Conservation (phyloP, 306 rosid species). For the Acacia acuminata region DNA sequence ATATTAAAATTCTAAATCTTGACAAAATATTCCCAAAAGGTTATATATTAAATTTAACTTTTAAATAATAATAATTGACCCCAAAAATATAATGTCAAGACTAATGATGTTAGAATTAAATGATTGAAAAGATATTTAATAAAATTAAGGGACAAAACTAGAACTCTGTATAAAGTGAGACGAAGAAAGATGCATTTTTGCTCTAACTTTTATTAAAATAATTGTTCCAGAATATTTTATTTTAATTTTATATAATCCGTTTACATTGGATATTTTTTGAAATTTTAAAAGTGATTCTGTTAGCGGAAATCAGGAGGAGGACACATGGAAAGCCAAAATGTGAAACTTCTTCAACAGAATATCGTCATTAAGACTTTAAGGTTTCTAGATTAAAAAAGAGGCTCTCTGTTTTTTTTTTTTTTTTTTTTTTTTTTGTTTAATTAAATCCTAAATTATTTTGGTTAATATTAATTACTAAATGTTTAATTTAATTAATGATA, state of each 20-base stretch:
- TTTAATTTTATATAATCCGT: background rate
- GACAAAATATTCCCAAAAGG: too few relatives aligned
- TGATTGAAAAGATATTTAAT: too few relatives aligned
- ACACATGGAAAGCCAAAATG: background rate
- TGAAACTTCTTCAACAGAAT: background rate
- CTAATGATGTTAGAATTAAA: too few relatives aligned
- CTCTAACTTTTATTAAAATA: background rate
- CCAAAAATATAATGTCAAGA: too few relatives aligned
- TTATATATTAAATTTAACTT: too few relatives aligned
- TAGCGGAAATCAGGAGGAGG: background rate
- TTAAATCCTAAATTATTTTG: background rate
- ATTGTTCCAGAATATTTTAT: background rate
- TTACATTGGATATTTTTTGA: background rate
- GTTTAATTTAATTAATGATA: background rate
- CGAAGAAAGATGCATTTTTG: background rate
- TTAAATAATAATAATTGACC: too few relatives aligned
- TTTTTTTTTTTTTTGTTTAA: background rate
- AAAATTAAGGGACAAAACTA: too few relatives aligned
- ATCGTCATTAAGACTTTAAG: background rate
- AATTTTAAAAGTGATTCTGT: background rate
- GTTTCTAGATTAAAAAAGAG: background rate
- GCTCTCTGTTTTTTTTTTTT: background rate
- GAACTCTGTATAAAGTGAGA: too few relatives aligned
- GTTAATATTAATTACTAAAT: background rate
- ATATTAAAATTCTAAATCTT: too few relatives aligned